Evolutionary conservation across 106 monocot genomes (phyloP).

Genomic region (Dioscorea zingiberensis): DNA sequence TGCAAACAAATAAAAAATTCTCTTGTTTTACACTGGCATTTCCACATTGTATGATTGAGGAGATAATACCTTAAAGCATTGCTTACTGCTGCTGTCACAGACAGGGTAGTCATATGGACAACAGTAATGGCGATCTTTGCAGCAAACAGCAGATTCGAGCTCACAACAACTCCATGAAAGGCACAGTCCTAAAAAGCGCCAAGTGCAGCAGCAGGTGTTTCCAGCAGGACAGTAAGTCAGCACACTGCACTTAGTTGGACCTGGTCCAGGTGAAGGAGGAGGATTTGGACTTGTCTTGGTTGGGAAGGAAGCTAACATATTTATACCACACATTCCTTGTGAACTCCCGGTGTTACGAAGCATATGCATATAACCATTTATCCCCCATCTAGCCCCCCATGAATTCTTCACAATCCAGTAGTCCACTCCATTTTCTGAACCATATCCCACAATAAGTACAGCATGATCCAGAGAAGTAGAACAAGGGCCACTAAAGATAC

Average conservation of each 20-base stretch:
- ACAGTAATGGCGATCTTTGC: constrained; percentile 70
- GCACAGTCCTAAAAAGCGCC: constrained; percentile 73
- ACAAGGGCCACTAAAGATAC: constrained; percentile 92
- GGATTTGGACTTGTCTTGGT: constrained; percentile 84
- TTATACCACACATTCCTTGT: constrained; percentile 82
- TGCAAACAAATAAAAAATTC: too few relatives aligned
- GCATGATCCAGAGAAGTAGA: constrained; percentile 92
- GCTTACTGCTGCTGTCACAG: constrained; percentile 47
- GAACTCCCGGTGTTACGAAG: constrained; percentile 59
- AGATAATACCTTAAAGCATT: constrained; percentile 63
- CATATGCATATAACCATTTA: constrained; percentile 85
- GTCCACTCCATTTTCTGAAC: constrained; percentile 73
- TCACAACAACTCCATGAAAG: constrained; percentile 92
- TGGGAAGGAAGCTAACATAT: constrained; percentile 84
- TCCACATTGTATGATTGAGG: too few relatives aligned
- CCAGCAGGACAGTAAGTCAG: constrained; percentile 67
- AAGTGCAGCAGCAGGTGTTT: constrained; percentile 81
- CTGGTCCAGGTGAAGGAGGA: constrained; percentile 64
- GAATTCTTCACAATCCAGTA: constrained; percentile 98
- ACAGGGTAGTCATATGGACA: constrained; percentile 85
- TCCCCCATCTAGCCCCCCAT: constrained; percentile 98
- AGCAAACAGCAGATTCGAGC: constrained; percentile 80
- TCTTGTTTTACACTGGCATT: too few relatives aligned
- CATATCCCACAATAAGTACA: constrained; percentile 94
- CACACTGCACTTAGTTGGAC: constrained; percentile 77